phyloP scores from a whole-genome alignment of 805 yeast species.

The Metschnikowia arizonensis region DNA sequence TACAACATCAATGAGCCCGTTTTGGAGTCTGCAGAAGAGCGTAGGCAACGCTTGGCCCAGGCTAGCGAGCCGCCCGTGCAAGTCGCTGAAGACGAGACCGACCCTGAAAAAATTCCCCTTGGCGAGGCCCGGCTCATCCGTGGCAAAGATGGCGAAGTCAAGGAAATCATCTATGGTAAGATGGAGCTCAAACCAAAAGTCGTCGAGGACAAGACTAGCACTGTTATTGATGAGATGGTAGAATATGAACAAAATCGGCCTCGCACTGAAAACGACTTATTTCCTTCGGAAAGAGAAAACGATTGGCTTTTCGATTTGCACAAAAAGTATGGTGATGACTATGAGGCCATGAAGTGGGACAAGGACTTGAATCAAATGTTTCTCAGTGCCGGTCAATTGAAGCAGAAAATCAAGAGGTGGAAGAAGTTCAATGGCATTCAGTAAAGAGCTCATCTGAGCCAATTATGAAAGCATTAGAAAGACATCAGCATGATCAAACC shows the following conservation, averaged over 20 bases:
- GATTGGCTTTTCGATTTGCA: slow-evolving; percentile 65
- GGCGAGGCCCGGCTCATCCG: slow-evolving; percentile 77
- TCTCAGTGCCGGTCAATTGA: slow-evolving; percentile 80
- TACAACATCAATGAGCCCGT: slow-evolving; percentile 79
- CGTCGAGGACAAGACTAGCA: slow-evolving; percentile 26
- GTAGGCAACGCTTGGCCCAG: slow-evolving; percentile 27
- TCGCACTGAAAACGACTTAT: slow-evolving; percentile 50
- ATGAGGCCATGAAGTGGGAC: slow-evolving; percentile 89
- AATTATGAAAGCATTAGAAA: not conserved
- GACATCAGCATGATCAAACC: too few relatives aligned
- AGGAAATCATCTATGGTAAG: slow-evolving; percentile 67
- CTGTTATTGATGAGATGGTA: slow-evolving; percentile 67
- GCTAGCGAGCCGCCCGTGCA: slow-evolving; percentile 16
- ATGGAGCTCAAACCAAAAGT: slow-evolving; percentile 33
- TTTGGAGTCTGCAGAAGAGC: slow-evolving; percentile 36
- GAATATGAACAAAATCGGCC: slow-evolving; percentile 39
- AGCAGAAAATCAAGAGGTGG: slow-evolving; percentile 69
- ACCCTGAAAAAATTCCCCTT: slow-evolving; percentile 61
- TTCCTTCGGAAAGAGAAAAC: slow-evolving; percentile 66
- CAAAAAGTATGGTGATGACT: slow-evolving; percentile 83
- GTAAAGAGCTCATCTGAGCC: not conserved
- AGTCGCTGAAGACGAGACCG: slow-evolving; percentile 36
- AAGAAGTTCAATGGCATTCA: slow-evolving; percentile 31
- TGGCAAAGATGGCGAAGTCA: slow-evolving; percentile 62
- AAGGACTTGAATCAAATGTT: slow-evolving; percentile 77